Evolutionary conservation across 1,284 basidiomycete species (phyloP).

Genomic region (Ganoderma sinense): DNA sequence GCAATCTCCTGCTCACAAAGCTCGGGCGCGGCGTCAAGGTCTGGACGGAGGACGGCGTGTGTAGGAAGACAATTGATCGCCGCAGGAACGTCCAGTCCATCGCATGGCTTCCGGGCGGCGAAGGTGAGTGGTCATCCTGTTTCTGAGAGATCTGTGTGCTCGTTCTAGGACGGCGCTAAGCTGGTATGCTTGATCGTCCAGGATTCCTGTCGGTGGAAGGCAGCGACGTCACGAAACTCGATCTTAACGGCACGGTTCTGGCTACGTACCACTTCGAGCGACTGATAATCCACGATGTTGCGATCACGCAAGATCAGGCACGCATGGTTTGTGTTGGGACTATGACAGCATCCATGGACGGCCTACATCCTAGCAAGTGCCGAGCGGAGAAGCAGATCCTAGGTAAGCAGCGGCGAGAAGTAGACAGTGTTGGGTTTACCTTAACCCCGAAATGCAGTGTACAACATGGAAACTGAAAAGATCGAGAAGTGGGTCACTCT

Average conservation of each 20-base stretch:
- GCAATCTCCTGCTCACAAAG: slow-evolving; percentile 70
- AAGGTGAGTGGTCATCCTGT: slow-evolving; percentile 50
- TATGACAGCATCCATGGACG: slow-evolving; percentile 63
- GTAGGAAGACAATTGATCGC: slow-evolving; percentile 74
- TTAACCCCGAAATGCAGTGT: slow-evolving; percentile 54
- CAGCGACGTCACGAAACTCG: slow-evolving; percentile 56
- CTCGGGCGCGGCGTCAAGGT: slow-evolving; percentile 76
- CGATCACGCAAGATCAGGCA: slow-evolving; percentile 70
- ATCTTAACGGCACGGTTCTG: slow-evolving; percentile 59
- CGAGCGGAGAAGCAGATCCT: slow-evolving; percentile 80
- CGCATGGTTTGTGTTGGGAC: slow-evolving; percentile 78
- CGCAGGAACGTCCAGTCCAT: slow-evolving; percentile 68
- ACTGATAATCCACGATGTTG: slow-evolving; percentile 77
- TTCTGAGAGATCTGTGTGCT: not conserved
- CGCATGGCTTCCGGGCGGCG: slow-evolving; percentile 74
- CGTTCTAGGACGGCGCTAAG: not conserved
- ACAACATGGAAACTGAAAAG: slow-evolving; percentile 69
- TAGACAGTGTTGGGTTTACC: not conserved
- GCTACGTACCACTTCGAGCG: slow-evolving; percentile 69
- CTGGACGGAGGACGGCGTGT: slow-evolving; percentile 82
- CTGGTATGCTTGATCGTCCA: slow-evolving; percentile 28
- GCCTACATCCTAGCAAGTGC: slow-evolving; percentile 77
- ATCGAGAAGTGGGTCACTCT: slow-evolving; percentile 67
- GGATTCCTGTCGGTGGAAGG: slow-evolving; percentile 67
- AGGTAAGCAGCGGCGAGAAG: slow-evolving; percentile 50